phyloP scores from a whole-genome alignment of 1,284 basidiomycete genomes.

The Puccinia sorghi region DNA sequence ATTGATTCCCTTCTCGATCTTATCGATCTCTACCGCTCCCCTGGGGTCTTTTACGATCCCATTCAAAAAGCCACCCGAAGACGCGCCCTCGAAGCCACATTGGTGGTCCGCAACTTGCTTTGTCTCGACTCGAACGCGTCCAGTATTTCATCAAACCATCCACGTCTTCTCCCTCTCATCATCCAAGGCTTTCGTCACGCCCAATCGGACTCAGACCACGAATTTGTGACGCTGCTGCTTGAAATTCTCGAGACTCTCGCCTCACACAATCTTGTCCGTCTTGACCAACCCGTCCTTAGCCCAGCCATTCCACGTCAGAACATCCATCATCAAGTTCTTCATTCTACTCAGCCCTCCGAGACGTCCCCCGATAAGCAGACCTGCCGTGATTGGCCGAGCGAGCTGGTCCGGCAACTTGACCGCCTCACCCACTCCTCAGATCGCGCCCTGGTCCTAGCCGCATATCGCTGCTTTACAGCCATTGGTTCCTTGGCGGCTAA shows the following conservation, averaged over 20 bases:
- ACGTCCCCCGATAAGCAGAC: background rate
- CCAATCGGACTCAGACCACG: constrained; percentile 17
- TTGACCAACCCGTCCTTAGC: constrained; percentile 5
- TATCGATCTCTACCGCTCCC: constrained; percentile 5
- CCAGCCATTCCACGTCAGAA: background rate
- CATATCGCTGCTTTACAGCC: constrained; percentile 29
- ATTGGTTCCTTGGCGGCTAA: background rate
- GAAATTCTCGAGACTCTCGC: constrained; percentile 68
- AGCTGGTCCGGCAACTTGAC: constrained; percentile 11
- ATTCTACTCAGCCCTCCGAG: background rate
- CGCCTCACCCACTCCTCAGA: constrained; percentile 18
- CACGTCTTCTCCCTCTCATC: background rate
- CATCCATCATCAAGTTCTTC: background rate
- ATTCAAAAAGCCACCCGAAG: background rate
- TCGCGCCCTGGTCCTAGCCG: constrained; percentile 25
- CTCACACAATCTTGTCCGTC: constrained; percentile 15
- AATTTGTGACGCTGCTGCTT: constrained; percentile 61
- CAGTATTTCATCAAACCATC: constrained; percentile 10
- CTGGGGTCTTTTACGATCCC: background rate
- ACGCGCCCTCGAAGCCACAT: constrained; percentile 19
- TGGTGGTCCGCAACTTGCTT: constrained; percentile 39
- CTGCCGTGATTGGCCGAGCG: constrained; percentile 4
- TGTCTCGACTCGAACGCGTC: background rate
- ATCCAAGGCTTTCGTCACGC: background rate
- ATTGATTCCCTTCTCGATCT: constrained; percentile 22